Evolutionary conservation across 2,329 filamentous ascomycete genomes (phyloP).

Genomic region (Xylaria sp.): DNA sequence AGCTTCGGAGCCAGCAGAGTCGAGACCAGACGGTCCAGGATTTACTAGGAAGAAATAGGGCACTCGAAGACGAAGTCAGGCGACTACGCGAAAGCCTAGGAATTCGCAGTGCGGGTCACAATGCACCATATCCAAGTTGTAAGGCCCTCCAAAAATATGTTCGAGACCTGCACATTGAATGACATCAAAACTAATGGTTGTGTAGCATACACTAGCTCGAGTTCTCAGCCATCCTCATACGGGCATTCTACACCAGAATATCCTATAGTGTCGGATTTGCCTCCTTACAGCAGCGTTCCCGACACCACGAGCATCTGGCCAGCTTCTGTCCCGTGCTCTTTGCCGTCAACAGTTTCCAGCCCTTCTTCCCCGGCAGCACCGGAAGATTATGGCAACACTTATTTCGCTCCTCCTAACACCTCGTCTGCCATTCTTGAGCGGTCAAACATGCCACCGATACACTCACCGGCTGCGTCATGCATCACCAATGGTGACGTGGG

Average conservation of each 20-base stretch:
- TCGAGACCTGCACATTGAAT: neutral
- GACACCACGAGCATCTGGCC: constrained; percentile 62
- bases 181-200: constrained; percentile 21
- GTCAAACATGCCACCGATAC: constrained; percentile 46
- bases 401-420: constrained; percentile 63
- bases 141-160: constrained; percentile 20
- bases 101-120: constrained; percentile 49
- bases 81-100: constrained; percentile 59
- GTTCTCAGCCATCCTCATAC: constrained; percentile 59
- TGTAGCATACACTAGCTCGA: constrained; percentile 49
- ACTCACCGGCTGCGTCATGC: constrained; percentile 49
- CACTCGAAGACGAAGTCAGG: constrained; percentile 64
- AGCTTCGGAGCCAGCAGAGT: constrained; percentile 67
- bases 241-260: constrained; percentile 57
- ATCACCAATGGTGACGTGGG: constrained; percentile 50
- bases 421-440: constrained; percentile 58
- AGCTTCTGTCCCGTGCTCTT: constrained; percentile 56
- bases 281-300: constrained; percentile 55
- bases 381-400: constrained; percentile 60
- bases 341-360: constrained; percentile 63
- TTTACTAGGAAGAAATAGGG: constrained; percentile 63
- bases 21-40: constrained; percentile 64
- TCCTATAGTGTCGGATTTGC: constrained; percentile 56
- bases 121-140: constrained; percentile 47
- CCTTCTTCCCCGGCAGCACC: constrained; percentile 61